Base-by-base conservation (phyloP, 139 green algal species). In the Zygnema cylindricum region DNA sequence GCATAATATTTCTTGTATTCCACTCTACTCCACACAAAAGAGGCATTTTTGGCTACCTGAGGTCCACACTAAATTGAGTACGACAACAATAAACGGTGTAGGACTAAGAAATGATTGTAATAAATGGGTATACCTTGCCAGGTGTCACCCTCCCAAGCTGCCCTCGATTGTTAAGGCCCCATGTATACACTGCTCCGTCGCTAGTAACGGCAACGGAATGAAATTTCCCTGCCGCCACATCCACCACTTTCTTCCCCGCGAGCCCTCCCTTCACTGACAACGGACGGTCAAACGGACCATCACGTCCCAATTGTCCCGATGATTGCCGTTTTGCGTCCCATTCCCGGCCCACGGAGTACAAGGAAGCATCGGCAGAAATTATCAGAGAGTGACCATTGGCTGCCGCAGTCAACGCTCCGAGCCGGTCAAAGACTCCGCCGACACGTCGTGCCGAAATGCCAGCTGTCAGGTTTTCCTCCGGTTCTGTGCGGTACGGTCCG, bases 151-250 rank as follows among this genome's bases (percentile, higher is more conserved):
- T 49, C n/a, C 86, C 86, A 49, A 90, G 84, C 82, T 90, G 86
- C 7, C 86, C 86, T 21, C 63, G 32, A 81, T 88, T 89, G 49
- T 90, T 90, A 11, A 90, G 39, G 23, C 86, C 86, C 86, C 86
- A 90, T 25, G 32, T 90, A 81, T 90, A 90, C 55, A 90, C 86
- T 0, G 77, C 25, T 0, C 86, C 86, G 1, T 55, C 76, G 36
- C 23, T n/a, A 85, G 33, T 90, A 32, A 90, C 83, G 21, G 86
- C 86, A 33, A 81, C 35, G 2, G 86, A 90, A 81, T 90, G 86
- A 43, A 88, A 89, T 42, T 43, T 75, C 69, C 84, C 84, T 16
- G 75, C 77, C 1, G 84, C 84, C 25, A 81, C 84, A 36, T 7
- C 84, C 43, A 89, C 76, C 23, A 88, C 39, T 32, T 88, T 76